Evolutionary conservation across 2,329 filamentous ascomycete species (phyloP).

Genomic region (Cordyceps cateniannulata): DNA sequence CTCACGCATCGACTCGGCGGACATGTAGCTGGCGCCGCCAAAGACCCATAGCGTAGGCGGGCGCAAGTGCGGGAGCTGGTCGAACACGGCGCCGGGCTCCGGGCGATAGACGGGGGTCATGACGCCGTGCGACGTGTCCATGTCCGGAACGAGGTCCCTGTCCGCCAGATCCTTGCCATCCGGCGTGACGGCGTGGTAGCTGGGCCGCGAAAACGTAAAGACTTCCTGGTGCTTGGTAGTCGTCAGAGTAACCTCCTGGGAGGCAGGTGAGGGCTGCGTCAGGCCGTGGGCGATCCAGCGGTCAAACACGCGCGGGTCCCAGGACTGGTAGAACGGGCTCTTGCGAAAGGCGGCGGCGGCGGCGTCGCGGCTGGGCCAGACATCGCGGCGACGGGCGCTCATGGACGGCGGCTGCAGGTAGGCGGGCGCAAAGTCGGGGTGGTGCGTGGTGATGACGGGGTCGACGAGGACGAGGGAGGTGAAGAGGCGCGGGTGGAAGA

Average conservation of each 20-base stretch:
- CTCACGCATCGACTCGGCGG: slow-evolving; percentile 39
- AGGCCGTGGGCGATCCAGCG: slow-evolving; percentile 58
- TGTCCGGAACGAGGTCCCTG: slow-evolving; percentile 37
- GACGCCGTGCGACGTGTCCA: slow-evolving; percentile 32
- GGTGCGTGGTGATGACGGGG: slow-evolving; percentile 60
- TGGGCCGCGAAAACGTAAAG: slow-evolving; percentile 63
- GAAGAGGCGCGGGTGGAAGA: slow-evolving; percentile 77
- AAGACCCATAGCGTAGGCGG: slow-evolving; percentile 66
- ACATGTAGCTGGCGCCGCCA: slow-evolving; percentile 54
- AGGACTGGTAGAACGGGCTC: slow-evolving; percentile 66
- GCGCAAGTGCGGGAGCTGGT: slow-evolving; percentile 51
- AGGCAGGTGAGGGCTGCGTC: slow-evolving; percentile 46
- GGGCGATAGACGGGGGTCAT: slow-evolving; percentile 58
- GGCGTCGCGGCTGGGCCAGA: slow-evolving; percentile 69
- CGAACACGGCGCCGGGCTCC: slow-evolving; percentile 52
- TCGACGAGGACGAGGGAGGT: slow-evolving; percentile 73
- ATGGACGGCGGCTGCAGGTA: slow-evolving; percentile 40
- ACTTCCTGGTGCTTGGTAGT: slow-evolving; percentile 80
- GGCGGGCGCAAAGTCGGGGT: slow-evolving; percentile 32
- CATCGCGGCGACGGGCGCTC: slow-evolving; percentile 68
- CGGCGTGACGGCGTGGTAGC: slow-evolving; percentile 38
- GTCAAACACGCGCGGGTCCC: slow-evolving; percentile 76
- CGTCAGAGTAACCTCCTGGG: slow-evolving; percentile 57
- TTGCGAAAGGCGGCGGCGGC: slow-evolving; percentile 61
- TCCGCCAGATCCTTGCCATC: slow-evolving; percentile 30